Conservation (phyloP, 1,139 yeast genomes). For the Insectozyma bohioensis region DNA sequence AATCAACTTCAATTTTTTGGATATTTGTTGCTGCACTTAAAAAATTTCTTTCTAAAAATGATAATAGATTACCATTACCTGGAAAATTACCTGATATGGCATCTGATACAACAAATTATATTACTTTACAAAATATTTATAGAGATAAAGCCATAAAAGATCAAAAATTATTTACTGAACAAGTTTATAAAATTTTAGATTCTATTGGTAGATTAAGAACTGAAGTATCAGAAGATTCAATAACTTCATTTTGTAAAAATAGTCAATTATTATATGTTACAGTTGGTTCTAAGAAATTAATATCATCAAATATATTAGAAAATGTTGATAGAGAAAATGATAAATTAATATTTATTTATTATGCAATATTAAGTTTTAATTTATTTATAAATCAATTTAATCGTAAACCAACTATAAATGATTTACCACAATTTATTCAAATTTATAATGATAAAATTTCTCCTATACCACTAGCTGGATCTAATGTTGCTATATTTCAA, state of each 20-base stretch:
- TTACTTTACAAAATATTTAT: constrained; percentile 58
- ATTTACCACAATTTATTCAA: constrained; percentile 21
- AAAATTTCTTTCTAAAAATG: constrained; percentile 41
- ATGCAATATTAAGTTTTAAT: constrained; percentile 34
- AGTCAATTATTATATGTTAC: constrained; percentile 38
- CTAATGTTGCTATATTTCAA: constrained; percentile 21
- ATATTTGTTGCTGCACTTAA: constrained; percentile 55
- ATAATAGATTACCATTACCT: constrained; percentile 60
- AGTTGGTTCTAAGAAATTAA: constrained; percentile 30
- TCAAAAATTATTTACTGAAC: constrained; percentile 33
- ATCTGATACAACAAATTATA: constrained; percentile 65
- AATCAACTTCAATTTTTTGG: constrained; percentile 54
- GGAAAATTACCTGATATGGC: constrained; percentile 91
- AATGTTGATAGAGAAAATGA: constrained; percentile 21
- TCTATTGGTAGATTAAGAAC: constrained; percentile 21
- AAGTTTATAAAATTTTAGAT: constrained; percentile 28
- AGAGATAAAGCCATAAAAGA: constrained; percentile 57
- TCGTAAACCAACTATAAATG: constrained; percentile 20
- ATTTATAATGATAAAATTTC: constrained; percentile 17
- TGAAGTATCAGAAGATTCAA: constrained; percentile 35
- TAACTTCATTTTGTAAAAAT: constrained; percentile 62
- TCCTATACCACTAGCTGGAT: constrained; percentile 10
- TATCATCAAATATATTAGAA: constrained; percentile 16
- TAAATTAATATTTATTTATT: constrained; percentile 32
- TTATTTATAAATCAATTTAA: constrained; percentile 19